Evolutionary conservation across 2,329 filamentous ascomycete species (phyloP), one percentile per base, ranked within the genome.

Genomic region (Aspergillus brunneoviolaceus): DNA sequence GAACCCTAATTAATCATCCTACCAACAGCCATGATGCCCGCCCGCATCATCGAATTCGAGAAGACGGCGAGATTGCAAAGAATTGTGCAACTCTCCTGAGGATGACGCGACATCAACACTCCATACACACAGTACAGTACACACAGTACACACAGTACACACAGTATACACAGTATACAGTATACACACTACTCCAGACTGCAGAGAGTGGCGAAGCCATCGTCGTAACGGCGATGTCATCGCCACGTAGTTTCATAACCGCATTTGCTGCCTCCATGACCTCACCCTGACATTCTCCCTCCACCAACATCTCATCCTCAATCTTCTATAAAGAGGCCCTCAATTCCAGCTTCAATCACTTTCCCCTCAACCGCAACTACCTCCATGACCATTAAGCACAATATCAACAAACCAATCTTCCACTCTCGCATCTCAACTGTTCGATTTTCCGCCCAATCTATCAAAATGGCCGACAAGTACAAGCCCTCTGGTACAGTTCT

Each of bases 391-490:
- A 45, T 19, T 16, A 45, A 45, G 0, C 16, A 19, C 6, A 12
- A 10, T 19, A 45, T 45, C 39, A 12, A 19, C n/a, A 19, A 45
- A n/a, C 39, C 39, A 19, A 16, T 45, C 1, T 19, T 9, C 39
- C 39, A 45, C 5, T 6, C 16, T 9, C 39, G 39, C 16, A 45
- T 45, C 16, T n/a, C 39, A 16, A 19, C 19, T 16, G 39, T 14
- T 3, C 39, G 39, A 45, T 45, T 45, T 6, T 45, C 16, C 16
- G 19, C 16, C 39, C 33, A 35, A 12, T 52, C 29, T 19, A 31
- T 10, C 16, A 49, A 53, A 52, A 58, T 58, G 56, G 48, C 51
- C 51, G 57, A 59, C 21, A 59, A 59, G 48, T 59, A 59, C 57
- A 59, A 59, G 57, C 57, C 57, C 47, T 55, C 27, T 48, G 57